A percentile compares a stretch with the other conserved stretches of the same genome.
Evolutionary conservation across 2,329 filamentous ascomycete species (phyloP).

Genomic region (Nothomitra cinnamomea): DNA sequence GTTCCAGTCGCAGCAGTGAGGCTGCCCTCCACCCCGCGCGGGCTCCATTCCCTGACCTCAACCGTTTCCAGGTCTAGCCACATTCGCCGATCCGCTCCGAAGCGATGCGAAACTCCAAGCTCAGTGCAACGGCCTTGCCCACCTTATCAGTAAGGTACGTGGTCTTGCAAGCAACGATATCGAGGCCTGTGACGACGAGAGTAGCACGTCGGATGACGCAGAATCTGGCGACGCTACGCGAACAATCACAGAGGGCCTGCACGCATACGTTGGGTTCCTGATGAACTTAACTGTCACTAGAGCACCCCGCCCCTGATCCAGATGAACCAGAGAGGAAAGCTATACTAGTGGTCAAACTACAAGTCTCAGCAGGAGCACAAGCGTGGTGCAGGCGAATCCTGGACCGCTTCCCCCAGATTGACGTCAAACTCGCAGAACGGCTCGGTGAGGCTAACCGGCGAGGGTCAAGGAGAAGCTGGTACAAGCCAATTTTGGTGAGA

Average conservation of each 20-base stretch:
- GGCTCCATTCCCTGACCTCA: no score
- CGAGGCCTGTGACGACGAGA: background rate
- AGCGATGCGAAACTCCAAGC: background rate
- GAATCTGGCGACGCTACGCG: no score
- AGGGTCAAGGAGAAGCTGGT: background rate
- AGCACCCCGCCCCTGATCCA: no score
- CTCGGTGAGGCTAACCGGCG: constrained; percentile 12
- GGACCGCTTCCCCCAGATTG: constrained; percentile 5
- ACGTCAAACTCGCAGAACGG: constrained; percentile 7
- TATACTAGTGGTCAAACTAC: background rate
- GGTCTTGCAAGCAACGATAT: background rate
- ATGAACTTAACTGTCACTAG: no score
- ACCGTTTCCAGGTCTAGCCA: background rate
- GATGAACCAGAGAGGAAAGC: background rate
- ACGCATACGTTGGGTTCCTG: no score
- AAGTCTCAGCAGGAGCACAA: constrained; percentile 7
- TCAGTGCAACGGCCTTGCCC: background rate
- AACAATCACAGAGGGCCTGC: no score
- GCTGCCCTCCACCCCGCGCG: background rate
- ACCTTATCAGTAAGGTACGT: background rate
- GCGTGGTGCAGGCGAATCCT: constrained; percentile 7
- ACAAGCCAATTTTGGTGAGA: no score
- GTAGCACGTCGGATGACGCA: no score
- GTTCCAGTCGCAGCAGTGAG: no score
- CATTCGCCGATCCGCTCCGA: background rate